Conservation (phyloP, 768 basidiomycete species). For the Termitomyces titanicus region DNA sequence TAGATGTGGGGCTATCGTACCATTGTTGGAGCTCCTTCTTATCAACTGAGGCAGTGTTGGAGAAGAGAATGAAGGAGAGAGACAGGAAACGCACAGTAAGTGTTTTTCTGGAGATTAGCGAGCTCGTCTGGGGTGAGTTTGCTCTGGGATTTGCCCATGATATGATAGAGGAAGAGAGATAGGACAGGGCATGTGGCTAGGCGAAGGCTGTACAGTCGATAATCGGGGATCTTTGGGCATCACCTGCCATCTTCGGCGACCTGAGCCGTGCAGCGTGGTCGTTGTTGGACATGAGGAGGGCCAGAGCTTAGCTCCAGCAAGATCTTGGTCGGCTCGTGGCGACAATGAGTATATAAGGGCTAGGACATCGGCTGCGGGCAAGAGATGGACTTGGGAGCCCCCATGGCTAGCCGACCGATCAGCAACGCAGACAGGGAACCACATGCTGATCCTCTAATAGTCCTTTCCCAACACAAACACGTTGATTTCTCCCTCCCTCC, state of each 20-base stretch:
- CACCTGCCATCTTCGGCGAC: constrained; percentile 21
- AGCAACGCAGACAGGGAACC: constrained; percentile 28
- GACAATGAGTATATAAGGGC: constrained; percentile 16
- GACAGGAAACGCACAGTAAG: constrained; percentile 70
- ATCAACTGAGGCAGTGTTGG: constrained; percentile 59
- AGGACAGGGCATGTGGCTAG: constrained; percentile 1
- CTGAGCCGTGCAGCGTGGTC: constrained; percentile 21
- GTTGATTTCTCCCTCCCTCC: constrained; percentile 20
- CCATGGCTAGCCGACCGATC: constrained; percentile 27
- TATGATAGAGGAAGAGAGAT: constrained; percentile 25
- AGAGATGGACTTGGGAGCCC: neutral
- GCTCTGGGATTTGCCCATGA: constrained; percentile 96
- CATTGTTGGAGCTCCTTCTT: constrained; percentile 97
- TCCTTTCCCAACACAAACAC: constrained; percentile 26
- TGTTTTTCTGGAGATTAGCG: constrained; percentile 93
- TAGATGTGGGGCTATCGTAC: constrained; percentile 32
- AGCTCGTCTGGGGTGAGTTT: constrained; percentile 95
- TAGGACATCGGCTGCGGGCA: neutral
- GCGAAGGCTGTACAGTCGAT: constrained; percentile 18
- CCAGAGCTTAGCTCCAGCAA: constrained; percentile 12
- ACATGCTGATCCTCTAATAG: constrained; percentile 28
- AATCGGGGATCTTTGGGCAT: constrained; percentile 14
- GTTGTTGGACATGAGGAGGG: constrained; percentile 22
- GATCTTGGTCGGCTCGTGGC: constrained; percentile 17
- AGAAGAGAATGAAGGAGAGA: constrained; percentile 8